Conservation (phyloP, 2,329 filamentous ascomycete species). For the Claviceps arundinis region DNA sequence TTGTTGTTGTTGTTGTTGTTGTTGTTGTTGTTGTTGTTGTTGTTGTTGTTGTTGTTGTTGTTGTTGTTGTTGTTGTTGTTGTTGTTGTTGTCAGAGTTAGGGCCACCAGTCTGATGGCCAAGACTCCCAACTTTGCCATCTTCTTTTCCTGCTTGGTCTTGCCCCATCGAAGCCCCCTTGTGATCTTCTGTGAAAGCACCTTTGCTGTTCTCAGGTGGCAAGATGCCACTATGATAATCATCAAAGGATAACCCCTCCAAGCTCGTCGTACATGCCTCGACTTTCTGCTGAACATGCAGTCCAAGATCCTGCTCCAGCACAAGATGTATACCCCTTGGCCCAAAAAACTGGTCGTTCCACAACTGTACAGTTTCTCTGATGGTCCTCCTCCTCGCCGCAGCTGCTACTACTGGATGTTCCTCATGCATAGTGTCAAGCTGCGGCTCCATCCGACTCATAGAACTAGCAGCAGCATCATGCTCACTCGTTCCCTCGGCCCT, state of each 20-base stretch:
- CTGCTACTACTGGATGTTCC: constrained; percentile 3
- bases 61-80: no score
- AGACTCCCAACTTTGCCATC: neutral
- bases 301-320: constrained; percentile 14
- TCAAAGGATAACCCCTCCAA: constrained; percentile 27
- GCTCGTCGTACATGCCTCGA: constrained; percentile 4
- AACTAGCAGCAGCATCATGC: constrained; percentile 3
- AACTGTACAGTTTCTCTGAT: constrained; percentile 31
- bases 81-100: neutral
- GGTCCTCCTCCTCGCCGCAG: constrained; percentile 12
- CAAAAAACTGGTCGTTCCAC: constrained; percentile 47
- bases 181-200: constrained; percentile 19
- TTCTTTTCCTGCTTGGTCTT: neutral
- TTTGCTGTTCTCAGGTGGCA: constrained; percentile 16
- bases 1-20: no score
- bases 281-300: constrained; percentile 3
- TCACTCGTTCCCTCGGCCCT: constrained; percentile 24
- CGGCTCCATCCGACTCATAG: constrained; percentile 23
- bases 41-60: no score
- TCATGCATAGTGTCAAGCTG: constrained; percentile 25
- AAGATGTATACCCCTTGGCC: constrained; percentile 33
- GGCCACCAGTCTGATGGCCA: neutral
- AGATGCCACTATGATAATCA: constrained; percentile 10
- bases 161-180: neutral
- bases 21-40: no score